Percentiles rank a stretch among this genome's conserved stretches.
phyloP scores from a whole-genome alignment of 495 filamentous ascomycete genomes.

The Xylaria cubensis region DNA sequence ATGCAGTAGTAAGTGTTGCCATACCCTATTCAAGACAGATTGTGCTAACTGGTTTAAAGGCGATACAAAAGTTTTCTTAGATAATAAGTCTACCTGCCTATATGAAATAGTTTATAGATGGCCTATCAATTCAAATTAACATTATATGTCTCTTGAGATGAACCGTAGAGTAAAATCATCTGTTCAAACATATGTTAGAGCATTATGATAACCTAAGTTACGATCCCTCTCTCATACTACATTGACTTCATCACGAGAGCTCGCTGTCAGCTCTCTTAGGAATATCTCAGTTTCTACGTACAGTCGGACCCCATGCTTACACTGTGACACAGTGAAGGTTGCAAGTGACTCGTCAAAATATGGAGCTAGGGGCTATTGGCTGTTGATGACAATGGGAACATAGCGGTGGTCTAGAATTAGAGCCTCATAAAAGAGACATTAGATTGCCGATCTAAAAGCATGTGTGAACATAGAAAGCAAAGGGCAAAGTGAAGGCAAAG shows the following conservation, averaged over 20 bases:
- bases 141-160: neutral
- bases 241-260: neutral
- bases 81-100: neutral
- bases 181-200: neutral
- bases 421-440: too few species aligned
- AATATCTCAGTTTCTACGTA: neutral
- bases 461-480: too few species aligned
- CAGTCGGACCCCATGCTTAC: neutral
- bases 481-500: neutral
- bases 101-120: neutral
- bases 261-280: neutral
- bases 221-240: neutral
- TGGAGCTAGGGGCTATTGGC: too few species aligned
- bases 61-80: constrained; percentile 10
- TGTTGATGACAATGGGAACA: too few species aligned
- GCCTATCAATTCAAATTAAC: neutral
- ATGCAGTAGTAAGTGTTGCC: constrained; percentile 60
- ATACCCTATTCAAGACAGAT: neutral
- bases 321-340: too few species aligned
- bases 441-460: too few species aligned
- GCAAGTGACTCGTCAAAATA: too few species aligned
- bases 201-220: neutral
- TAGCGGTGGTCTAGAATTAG: too few species aligned
- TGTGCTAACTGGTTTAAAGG: constrained; percentile 18
- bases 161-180: neutral